Conservation (phyloP, 2,329 filamentous ascomycete genomes). For the Fusarium equiseti region DNA sequence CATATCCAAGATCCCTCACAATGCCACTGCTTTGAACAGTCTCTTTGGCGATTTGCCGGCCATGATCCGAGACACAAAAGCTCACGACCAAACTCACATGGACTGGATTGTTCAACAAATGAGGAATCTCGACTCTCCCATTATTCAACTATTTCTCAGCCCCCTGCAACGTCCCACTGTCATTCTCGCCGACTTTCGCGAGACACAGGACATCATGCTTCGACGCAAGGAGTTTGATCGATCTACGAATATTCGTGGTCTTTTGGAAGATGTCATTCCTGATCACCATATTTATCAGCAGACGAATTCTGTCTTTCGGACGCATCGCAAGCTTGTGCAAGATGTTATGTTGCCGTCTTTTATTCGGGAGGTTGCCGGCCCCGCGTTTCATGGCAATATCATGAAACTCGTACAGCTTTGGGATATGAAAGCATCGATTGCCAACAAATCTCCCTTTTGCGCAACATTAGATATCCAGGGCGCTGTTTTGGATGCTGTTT, state of each 20-base stretch:
- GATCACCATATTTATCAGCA: neutral
- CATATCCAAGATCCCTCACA: neutral
- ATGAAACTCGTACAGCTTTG: neutral
- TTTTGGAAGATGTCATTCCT: neutral
- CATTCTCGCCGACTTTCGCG: neutral
- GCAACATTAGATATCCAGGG: neutral
- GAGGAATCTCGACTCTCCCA: neutral
- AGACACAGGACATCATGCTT: neutral
- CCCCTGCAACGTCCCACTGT: fast-evolving
- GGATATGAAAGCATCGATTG: neutral
- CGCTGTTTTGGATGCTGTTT: neutral
- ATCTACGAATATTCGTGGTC: neutral
- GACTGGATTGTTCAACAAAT: neutral
- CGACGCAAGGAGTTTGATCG: neutral
- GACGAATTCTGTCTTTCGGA: neutral
- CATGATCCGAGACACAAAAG: neutral
- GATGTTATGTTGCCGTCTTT: neutral
- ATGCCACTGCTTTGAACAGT: neutral
- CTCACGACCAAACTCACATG: neutral
- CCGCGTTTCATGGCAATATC: neutral
- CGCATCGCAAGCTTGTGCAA: neutral
- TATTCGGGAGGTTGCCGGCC: neutral
- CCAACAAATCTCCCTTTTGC: neutral
- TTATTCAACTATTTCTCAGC: neutral
- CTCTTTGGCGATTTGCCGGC: neutral